A percentile compares a stretch with the other conserved stretches of the same genome.
Conservation (phyloP, 129 eudicot species). For the Flaveria robusta region DNA sequence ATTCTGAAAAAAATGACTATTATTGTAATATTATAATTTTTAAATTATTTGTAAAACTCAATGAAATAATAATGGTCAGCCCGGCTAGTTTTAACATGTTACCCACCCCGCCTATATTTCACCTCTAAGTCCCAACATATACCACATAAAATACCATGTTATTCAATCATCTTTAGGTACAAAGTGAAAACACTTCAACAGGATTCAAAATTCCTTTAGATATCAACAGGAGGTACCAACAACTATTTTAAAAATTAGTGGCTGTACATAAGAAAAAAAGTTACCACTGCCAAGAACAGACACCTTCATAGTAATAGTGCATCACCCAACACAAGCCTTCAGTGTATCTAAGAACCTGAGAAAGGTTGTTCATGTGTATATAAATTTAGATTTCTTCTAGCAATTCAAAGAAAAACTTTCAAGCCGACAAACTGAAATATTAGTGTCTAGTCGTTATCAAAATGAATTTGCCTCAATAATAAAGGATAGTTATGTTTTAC, state of each 20-base stretch:
- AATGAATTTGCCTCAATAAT: neutral
- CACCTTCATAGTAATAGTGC: conserved; percentile 99
- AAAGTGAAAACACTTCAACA: conserved; percentile 13
- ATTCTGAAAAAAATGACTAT: neutral
- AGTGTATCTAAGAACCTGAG: conserved; percentile 70
- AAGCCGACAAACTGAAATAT: neutral
- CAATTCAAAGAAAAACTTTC: neutral
- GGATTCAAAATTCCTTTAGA: conserved; percentile 18
- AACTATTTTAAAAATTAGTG: neutral
- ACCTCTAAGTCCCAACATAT: conserved; percentile 12
- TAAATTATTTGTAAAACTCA: neutral
- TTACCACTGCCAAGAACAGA: conserved; percentile 98
- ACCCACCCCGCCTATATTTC: too few relatives aligned
- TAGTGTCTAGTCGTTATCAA: neutral
- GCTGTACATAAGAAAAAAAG: conserved; percentile 12
- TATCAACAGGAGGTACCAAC: conserved; percentile 10
- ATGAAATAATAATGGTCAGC: neutral
- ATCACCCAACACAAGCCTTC: conserved; percentile 99
- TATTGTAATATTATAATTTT: neutral
- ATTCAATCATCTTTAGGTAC: neutral
- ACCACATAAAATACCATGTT: neutral
- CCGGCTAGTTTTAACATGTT: neutral
- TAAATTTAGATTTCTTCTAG: neutral
- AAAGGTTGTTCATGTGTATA: neutral
- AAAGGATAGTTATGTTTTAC: neutral